Evolutionary conservation across 352 stramenopile genomes (phyloP).

Genomic region (Phytophthora syringae): DNA sequence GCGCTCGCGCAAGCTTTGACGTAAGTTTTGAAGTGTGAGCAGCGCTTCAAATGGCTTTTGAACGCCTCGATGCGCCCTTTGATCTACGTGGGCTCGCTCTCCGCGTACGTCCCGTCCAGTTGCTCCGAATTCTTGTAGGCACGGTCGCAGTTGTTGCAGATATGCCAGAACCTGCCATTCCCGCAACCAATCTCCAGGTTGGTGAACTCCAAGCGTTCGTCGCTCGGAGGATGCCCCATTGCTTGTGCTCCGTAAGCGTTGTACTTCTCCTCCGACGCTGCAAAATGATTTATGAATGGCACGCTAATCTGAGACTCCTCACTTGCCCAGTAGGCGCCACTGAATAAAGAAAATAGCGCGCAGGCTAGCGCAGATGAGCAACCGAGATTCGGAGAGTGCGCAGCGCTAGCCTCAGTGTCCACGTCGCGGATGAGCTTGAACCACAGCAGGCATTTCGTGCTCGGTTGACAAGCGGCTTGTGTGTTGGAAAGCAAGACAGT

Average conservation of each 20-base stretch:
- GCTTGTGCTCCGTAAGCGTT: background rate
- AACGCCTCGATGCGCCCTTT: slow-evolving; percentile 1
- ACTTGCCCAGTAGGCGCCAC: too few relatives aligned
- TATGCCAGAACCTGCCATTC: background rate
- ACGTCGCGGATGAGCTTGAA: too few relatives aligned
- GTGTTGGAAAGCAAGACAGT: too few relatives aligned
- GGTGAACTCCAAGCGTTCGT: slow-evolving; percentile 2
- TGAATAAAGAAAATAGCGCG: background rate
- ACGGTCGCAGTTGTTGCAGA: background rate
- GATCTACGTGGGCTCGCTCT: background rate
- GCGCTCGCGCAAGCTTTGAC: background rate
- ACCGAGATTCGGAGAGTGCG: too few relatives aligned
- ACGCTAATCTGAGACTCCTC: background rate
- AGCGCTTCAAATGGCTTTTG: background rate
- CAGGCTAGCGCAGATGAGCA: too few relatives aligned
- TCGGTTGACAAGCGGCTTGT: too few relatives aligned
- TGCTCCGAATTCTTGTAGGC: background rate
- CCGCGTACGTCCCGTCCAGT: background rate
- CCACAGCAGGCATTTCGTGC: too few relatives aligned
- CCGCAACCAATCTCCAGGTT: slow-evolving; percentile 2
- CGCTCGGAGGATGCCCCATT: background rate
- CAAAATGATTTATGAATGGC: background rate
- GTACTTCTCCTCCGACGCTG: background rate
- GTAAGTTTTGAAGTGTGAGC: background rate
- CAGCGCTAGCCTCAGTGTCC: too few relatives aligned